Percentiles rank a stretch among this genome's conserved stretches.
phyloP scores from a whole-genome alignment of 176 grass and related monocot species.

The Bromus sterilis region DNA sequence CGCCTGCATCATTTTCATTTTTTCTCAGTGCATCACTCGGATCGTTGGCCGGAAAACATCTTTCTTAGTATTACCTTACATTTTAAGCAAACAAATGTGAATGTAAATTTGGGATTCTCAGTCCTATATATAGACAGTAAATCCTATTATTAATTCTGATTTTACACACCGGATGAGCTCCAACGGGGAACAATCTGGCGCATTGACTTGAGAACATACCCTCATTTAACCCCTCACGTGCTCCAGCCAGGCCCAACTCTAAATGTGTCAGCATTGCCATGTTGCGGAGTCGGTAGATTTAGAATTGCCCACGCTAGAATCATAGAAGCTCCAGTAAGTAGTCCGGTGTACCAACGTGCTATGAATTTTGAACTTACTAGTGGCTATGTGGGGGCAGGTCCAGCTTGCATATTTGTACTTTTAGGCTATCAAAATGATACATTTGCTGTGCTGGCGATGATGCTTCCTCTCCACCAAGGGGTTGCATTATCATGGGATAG shows the following conservation, averaged over 20 bases:
- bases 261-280: conserved; percentile 38
- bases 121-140: neutral
- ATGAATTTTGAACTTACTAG: conserved; percentile 30
- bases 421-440: conserved; percentile 15
- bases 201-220: neutral
- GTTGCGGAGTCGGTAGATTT: conserved; percentile 21
- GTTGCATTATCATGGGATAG: conserved; percentile 7
- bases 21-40: neutral
- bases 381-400: conserved; percentile 20
- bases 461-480: conserved; percentile 14
- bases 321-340: conserved; percentile 5
- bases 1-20: neutral
- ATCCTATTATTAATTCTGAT: neutral
- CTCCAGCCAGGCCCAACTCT: conserved; percentile 19
- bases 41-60: neutral
- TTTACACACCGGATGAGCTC: conserved; percentile 15
- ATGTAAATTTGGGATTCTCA: neutral
- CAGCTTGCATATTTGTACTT: conserved; percentile 28
- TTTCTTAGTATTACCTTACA: neutral
- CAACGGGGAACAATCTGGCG: conserved; percentile 8
- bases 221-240: conserved; percentile 42
- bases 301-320: neutral
- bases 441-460: conserved; percentile 7
- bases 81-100: neutral
- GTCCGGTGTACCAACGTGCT: neutral